Base-by-base conservation (phyloP, 176 grass and related monocot genomes). In the Ensete ventricosum region DNA sequence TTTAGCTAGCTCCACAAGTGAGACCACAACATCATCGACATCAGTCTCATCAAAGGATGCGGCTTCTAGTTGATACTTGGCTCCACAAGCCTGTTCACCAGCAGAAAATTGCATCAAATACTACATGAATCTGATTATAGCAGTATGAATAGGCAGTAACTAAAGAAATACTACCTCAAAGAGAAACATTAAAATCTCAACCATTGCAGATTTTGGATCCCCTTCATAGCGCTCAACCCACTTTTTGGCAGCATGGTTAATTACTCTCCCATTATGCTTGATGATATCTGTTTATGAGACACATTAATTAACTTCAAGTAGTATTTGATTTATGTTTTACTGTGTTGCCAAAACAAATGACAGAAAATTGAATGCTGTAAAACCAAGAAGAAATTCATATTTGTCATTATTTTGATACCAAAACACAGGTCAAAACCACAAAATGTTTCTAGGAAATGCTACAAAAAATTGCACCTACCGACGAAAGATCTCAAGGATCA, bases 161-260 rank as follows among this genome's bases (percentile, higher is more conserved):
- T 76, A 48, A 2, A 21, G 55, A 11, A 22, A 73, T 23, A 63
- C 82, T 93, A 98, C 95, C 95, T 98, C 88, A 79, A 98, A 98
- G 21, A 93, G 73, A 82, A 93, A 81, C 72, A 84, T 78, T 67
- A 98, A 79, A 74, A 98, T 87, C 80, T 98, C 86, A 91, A 93
- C 83, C 23, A 73, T 82, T 76, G 89, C 90, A 67, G 76, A 82
- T 78, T 93, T 86, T 43, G 87, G 62, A 63, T 93, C 81, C 19
- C 78, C 65, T 81, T 93, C 90, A 29, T 98, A 98, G 9, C 82
- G 77, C 88, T 98, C 95, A 22, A 90, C 86, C 86, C 89, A 85
- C 66, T 53, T 87, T 89, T 93, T 98, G 63, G 87, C 90, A 59
- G 84, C 90, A 89, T 84, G 84, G 71, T 82, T 82, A 63, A 98